These are phyloP conservation scores for Helicocarpus griseus DNA, from an alignment of 2,329 filamentous ascomycete species.

Conservation along the genomic window DNA sequence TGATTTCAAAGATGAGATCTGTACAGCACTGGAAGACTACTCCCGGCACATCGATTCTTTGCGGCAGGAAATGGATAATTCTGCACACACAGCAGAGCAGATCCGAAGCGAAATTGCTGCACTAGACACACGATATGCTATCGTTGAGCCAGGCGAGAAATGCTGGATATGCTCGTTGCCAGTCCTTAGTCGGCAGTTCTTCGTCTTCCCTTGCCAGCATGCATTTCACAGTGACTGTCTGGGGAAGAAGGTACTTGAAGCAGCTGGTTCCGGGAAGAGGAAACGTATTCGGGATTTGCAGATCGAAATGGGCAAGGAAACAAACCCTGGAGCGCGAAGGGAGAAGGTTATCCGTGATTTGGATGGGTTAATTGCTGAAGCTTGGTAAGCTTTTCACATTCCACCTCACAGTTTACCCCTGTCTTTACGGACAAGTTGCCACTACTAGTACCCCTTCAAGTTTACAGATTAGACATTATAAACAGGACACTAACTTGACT, in stretches of 20 bases:
- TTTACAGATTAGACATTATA: not conserved
- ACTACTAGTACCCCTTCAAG: not conserved
- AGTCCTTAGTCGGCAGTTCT: constrained; percentile 83
- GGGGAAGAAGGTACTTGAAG: constrained; percentile 73
- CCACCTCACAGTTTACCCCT: not conserved
- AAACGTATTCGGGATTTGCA: constrained; percentile 80
- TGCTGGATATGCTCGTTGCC: constrained; percentile 85
- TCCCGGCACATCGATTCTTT: constrained; percentile 79
- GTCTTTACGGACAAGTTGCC: not conserved
- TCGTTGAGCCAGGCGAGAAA: constrained; percentile 90
- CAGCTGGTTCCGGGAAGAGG: constrained; percentile 64
- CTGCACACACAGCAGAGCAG: constrained; percentile 74
- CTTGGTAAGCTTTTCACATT: constrained; percentile 56
- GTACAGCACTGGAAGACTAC: constrained; percentile 85
- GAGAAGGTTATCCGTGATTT: constrained; percentile 80
- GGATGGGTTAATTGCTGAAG: constrained; percentile 80
- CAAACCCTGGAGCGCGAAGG: constrained; percentile 59
- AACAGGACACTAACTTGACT: constrained; percentile 5
- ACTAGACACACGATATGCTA: constrained; percentile 82
- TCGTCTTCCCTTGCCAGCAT: constrained; percentile 97
- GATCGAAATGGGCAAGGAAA: constrained; percentile 66
- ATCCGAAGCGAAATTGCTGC: constrained; percentile 84
- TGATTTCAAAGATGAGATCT: constrained; percentile 98
- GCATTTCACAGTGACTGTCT: constrained; percentile 95
- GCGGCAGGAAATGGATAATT: constrained; percentile 93